Evolutionary conservation across 345 rosid species (phyloP), one percentile per base, ranked within the genome.

Genomic region (Salix koriyanagi): DNA sequence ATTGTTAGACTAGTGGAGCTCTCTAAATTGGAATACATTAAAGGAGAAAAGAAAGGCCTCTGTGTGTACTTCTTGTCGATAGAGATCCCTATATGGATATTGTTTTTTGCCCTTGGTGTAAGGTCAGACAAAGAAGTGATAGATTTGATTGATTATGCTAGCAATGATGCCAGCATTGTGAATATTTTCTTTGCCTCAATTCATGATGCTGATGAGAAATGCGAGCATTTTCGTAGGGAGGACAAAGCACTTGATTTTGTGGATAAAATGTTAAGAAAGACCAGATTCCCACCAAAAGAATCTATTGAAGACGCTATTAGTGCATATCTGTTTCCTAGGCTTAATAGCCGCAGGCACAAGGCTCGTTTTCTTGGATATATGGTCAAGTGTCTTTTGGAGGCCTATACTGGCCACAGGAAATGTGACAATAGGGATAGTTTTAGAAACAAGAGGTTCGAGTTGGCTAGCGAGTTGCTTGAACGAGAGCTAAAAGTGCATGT

Each of bases 321-420:
- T 73, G 64, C 39, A 48, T 93, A 83, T 79, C 50, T 96, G 78
- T 93, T 93, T 86, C 98, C 98, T 9, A 70, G 78, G 79, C 92
- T 96, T 71, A 70, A 34, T 64, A 82, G 92, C 69, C 76, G 76
- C 25, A 81, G 81, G 75, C 92, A 86, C 52, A 96, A 96, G 87
- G 97, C 99, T 67, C 87, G 91, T 1, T 93, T 93, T 80, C 83
- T 96, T 54, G 98, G 93, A 8, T 96, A 96, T 78, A 93, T 96
- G 96, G 94, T 93, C 42, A 93, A 90, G 76, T 91, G 94, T 77
- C 93, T 93, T 44, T 75, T 93, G 74, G 85, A 81, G 74, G 97
- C 93, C 23, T 91, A 83, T 81, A 82, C 85, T 16, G 98, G 98
- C 26, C 83, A 81, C 44, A 80, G 94, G 76, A 93, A 91, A 79